Percentiles rank a stretch among this genome's conserved stretches.
These are phyloP conservation scores for Macrocystidia cucumis DNA, from an alignment of 1,284 basidiomycete species.

Conservation along the genomic window DNA sequence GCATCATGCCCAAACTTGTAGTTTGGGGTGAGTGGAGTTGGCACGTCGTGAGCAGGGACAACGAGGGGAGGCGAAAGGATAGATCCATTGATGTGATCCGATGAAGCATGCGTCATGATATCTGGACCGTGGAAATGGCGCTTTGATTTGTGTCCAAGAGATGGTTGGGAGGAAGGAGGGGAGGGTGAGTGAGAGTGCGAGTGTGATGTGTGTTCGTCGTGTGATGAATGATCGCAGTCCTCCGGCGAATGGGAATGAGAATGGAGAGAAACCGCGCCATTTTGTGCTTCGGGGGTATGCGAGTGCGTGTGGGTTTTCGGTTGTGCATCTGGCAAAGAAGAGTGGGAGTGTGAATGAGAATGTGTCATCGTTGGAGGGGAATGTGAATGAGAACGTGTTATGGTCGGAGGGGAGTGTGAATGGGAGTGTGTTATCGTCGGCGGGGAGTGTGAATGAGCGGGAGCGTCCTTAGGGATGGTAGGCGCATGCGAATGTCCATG, in stretches of 20 bases:
- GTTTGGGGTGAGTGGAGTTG: conserved; percentile 48
- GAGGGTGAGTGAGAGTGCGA: conserved; percentile 26
- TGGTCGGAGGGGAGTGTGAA: conserved; percentile 14
- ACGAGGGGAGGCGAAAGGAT: conserved; percentile 14
- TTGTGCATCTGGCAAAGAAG: conserved; percentile 1
- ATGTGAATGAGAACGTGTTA: conserved; percentile 15
- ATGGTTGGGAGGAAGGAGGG: conserved; percentile 5
- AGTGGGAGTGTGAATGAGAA: conserved; percentile 24
- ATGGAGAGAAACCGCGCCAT: conserved; percentile 12
- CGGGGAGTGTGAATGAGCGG: conserved; percentile 13
- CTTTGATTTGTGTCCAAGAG: conserved; percentile 10
- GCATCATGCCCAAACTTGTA: conserved; percentile 57
- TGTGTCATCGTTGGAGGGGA: conserved; percentile 8
- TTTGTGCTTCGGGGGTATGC: background rate
- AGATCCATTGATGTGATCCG: conserved; percentile 10
- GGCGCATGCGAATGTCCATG: conserved; percentile 25
- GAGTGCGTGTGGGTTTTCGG: conserved; percentile 1
- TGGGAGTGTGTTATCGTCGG: conserved; percentile 17
- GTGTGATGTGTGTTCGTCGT: conserved; percentile 10
- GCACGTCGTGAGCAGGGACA: conserved; percentile 4
- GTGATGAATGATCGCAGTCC: conserved; percentile 6
- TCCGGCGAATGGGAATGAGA: conserved; percentile 19
- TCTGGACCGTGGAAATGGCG: conserved; percentile 22
- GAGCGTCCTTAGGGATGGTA: conserved; percentile 11
- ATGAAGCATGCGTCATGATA: conserved; percentile 18